Percentiles rank a stretch among this genome's conserved stretches.
Evolutionary conservation across 176 grass and related monocot species (phyloP).

Genomic region (Stipa capillata): DNA sequence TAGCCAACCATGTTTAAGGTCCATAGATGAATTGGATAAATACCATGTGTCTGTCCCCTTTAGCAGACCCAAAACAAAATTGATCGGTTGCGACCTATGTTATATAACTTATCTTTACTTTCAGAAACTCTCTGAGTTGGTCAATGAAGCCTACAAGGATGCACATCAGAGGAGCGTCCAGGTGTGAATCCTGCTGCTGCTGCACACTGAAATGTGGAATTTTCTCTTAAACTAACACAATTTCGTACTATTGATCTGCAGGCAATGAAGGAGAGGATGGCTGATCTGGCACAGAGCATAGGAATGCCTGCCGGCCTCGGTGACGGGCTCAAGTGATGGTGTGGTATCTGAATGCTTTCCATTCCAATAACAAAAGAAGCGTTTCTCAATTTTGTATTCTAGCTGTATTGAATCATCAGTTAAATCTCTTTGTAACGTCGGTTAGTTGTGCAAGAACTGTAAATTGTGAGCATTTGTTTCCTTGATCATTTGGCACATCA

Average conservation of each 20-base stretch:
- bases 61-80: neutral
- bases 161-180: conserved; percentile 84
- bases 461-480: conserved; percentile 12
- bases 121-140: conserved; percentile 83
- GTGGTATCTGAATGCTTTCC: neutral
- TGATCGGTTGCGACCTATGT: neutral
- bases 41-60: too few relatives aligned
- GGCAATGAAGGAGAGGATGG: conserved; percentile 99
- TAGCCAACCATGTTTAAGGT: neutral
- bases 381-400: conserved; percentile 58
- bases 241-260: conserved; percentile 11
- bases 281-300: conserved; percentile 83
- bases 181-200: conserved; percentile 19
- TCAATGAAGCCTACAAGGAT: conserved; percentile 94
- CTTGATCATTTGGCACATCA: neutral
- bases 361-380: conserved; percentile 15
- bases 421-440: neutral
- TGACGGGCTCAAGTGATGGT: conserved; percentile 50
- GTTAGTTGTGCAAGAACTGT: conserved; percentile 15
- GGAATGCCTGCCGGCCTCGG: conserved; percentile 80
- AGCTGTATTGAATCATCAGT: conserved; percentile 15
- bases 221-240: neutral
- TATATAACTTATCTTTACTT: neutral
- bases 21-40: neutral
- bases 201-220: neutral